Percentiles rank a stretch among this genome's conserved stretches.
These are phyloP conservation scores for Aegilops longissima DNA, from an alignment of 176 grass and related monocot genomes.

Conservation along the genomic window DNA sequence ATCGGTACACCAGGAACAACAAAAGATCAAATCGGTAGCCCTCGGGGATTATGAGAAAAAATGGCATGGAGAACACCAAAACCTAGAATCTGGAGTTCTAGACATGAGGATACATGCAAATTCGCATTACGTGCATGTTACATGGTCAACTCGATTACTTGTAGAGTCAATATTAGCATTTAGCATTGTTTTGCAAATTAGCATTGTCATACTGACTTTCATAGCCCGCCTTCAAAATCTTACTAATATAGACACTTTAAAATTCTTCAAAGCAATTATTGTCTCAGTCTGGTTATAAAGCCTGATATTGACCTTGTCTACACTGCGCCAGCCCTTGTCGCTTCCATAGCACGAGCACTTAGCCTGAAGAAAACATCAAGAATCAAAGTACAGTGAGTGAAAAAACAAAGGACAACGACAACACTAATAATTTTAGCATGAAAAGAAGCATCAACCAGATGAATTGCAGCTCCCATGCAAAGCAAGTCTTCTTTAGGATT, in stretches of 20 bases:
- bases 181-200: too few species aligned
- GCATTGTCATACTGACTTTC: too few species aligned
- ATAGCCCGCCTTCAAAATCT: neutral
- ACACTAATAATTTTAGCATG: slow-evolving; percentile 11
- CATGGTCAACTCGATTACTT: too few species aligned
- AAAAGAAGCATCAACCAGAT: slow-evolving; percentile 58
- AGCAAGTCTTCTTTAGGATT: slow-evolving; percentile 68
- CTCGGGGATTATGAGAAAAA: too few species aligned
- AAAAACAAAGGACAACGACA: neutral
- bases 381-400: neutral
- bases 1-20: too few species aligned
- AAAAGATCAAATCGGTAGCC: too few species aligned
- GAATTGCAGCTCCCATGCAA: slow-evolving; percentile 78
- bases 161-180: too few species aligned
- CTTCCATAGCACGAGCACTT: neutral
- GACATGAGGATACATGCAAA: too few species aligned
- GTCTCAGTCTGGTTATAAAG: slow-evolving; percentile 66
- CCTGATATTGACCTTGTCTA: slow-evolving; percentile 78
- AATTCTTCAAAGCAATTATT: slow-evolving; percentile 65
- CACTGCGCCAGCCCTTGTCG: neutral
- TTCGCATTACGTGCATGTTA: too few species aligned
- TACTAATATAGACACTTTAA: slow-evolving; percentile 91
- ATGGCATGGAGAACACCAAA: too few species aligned
- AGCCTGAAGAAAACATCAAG: slow-evolving; percentile 44
- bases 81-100: too few species aligned